Evolutionary conservation across 768 basidiomycete species (phyloP), one percentile per base, ranked within the genome.

Genomic region (Clathrus columnatus): DNA sequence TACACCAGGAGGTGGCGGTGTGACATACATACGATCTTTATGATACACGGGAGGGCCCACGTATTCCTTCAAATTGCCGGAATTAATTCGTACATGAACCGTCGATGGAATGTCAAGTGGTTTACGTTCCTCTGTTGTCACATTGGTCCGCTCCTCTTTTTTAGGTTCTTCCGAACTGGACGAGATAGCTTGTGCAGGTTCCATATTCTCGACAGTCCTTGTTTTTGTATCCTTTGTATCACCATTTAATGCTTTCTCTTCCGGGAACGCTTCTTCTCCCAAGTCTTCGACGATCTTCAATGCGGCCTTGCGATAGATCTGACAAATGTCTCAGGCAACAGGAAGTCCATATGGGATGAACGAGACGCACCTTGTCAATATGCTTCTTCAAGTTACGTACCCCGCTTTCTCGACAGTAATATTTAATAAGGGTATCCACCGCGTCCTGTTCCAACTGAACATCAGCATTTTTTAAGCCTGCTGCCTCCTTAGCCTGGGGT

Each of bases 281-380:
- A 96, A 79, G 53, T 95, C 91, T 61, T 85, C 78, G 1, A 98
- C 90, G 51, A 99, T 80, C 68, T 87, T 91, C 61, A 95, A 73
- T 0, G 95, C 94, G 14, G 94, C 90, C 68, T 99, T 99, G 58
- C 96, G 83, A 70, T 94, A 98, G 56, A 99, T 93, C 92, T 97
- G 59, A 59, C 11, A 55, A 20, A 17, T 23, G 16, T 54, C 56
- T 5, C 41, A 29, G 24, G 26, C 11, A 21, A 59, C 23, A 29
- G 52, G 7, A 18, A 46, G 32, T n/a, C 11, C 23, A 23, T 47
- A 5, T 24, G 52, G 5, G 14, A 42, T 17, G 18, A 29, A 16
- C 16, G 10, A 28, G 20, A 18, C 64, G 1, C 57, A 91, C 92
- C 83, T 98, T 98, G 65, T 99, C 95, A 53, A 99, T 95, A 64